A percentile compares a stretch with the other conserved stretches of the same genome.
These are phyloP conservation scores for Solanum paucissectum DNA, from an alignment of 257 asterid genomes.

Conservation along the genomic window DNA sequence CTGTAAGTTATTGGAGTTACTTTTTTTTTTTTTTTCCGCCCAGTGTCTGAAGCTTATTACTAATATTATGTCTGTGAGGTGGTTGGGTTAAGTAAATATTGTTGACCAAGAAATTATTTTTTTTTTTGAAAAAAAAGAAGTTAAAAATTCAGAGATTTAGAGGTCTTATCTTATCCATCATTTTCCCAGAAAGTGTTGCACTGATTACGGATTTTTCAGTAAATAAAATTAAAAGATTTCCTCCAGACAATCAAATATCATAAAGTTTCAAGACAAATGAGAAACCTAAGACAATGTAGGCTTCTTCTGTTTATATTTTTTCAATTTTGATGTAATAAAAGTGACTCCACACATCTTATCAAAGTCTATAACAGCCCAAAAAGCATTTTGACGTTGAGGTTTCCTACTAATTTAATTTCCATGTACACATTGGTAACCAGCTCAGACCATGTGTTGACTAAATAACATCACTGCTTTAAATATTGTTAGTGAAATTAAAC, in stretches of 20 bases:
- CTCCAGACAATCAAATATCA: not conserved
- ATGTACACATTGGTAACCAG: not conserved
- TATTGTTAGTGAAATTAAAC: not conserved
- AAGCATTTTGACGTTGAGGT: not conserved
- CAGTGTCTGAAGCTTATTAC: too few relatives aligned
- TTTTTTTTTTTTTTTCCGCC: too few relatives aligned
- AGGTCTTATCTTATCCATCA: not conserved
- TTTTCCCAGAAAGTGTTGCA: not conserved
- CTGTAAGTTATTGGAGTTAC: not conserved
- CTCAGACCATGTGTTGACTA: not conserved
- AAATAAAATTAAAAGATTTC: not conserved
- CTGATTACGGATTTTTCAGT: not conserved
- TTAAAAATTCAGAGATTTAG: not conserved
- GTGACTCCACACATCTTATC: not conserved
- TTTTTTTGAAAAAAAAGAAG: not conserved
- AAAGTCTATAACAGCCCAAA: not conserved
- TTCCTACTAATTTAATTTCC: not conserved
- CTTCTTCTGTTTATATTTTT: not conserved
- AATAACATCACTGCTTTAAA: not conserved
- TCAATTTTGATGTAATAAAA: not conserved
- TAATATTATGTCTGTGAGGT: not conserved
- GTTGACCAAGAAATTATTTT: not conserved
- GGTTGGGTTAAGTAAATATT: not conserved
- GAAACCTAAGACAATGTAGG: not conserved
- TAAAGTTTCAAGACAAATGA: not conserved